Evolutionary conservation across 306 rosid species (phyloP), one percentile per base, ranked within the genome.

Genomic region (Quercus gilva): DNA sequence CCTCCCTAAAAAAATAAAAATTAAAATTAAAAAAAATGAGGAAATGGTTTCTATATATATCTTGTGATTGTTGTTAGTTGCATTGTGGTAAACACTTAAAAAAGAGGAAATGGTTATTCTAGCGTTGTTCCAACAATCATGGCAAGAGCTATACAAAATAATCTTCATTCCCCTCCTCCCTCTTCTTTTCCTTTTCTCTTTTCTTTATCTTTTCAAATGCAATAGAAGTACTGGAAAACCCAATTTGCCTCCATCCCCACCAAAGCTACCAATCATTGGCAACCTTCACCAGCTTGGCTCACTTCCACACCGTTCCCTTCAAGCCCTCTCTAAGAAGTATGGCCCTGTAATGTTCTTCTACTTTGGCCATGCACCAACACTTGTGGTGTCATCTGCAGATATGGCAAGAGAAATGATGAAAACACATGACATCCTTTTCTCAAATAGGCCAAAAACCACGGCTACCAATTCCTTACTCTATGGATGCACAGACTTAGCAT

Each of bases 371-470:
- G 28, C 28, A 7, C 85, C 74, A n/a, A 56, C 81, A 20, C 72
- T 81, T 8, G 73, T 85, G 6, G 80, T 81, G 52, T 85, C 88
- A 9, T 84, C 88, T 31, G 81, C 81, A 6, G 63, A 79, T 0
- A 74, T 84, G 76, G 61, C 67, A 2, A 82, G 33, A 63, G 84
- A 87, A 35, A n/a, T 84, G 1, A 20, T 76, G 11, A 79, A 84
- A 71, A 65, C 61, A 20, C 86, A 81, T 41, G 88, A 87, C 21
- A 7, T 53, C 20, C n/a, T 21, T n/a, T 78, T 76, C 76, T 79
- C 78, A 1, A 71, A 78, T 55, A 59, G 84, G 23, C 81, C 86
- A 6, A 7, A 69, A 63, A 10, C 74, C 3, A 81, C 81, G 0
- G 81, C 74, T 2, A 35, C 79, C 2, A 29, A 80, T 6, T 19